These are phyloP conservation scores for Pleurotus djamor DNA, from an alignment of 768 basidiomycete species.

Conservation along the genomic window DNA sequence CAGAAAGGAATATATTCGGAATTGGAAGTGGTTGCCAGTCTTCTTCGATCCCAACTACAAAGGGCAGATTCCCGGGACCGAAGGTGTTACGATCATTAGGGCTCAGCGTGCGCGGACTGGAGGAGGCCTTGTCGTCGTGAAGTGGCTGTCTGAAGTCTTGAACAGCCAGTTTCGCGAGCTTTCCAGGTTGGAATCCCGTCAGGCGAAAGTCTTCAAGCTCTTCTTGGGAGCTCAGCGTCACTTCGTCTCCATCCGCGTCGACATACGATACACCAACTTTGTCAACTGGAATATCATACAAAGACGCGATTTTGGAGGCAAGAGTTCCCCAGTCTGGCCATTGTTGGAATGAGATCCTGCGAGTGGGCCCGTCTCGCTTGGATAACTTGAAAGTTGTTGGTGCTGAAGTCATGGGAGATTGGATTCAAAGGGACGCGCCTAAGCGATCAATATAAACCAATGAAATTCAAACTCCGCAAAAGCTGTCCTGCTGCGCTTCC, in stretches of 20 bases:
- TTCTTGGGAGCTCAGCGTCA: conserved; percentile 74
- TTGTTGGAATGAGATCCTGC: conserved; percentile 51
- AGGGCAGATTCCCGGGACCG: conserved; percentile 43
- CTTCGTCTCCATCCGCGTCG: conserved; percentile 71
- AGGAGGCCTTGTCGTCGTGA: conserved; percentile 24
- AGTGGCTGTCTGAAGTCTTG: conserved; percentile 49
- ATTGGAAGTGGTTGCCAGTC: conserved; percentile 59
- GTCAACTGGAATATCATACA: conserved; percentile 52
- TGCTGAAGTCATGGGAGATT: conserved; percentile 34
- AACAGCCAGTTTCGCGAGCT: conserved; percentile 58
- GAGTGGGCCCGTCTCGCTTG: conserved; percentile 53
- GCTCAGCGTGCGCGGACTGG: conserved; percentile 20
- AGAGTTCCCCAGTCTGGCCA: conserved; percentile 58
- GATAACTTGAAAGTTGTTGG: conserved; percentile 63
- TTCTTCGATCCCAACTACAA: conserved; percentile 47
- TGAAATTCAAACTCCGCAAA: conserved; percentile 40
- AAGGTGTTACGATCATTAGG: conserved; percentile 56
- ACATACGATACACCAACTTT: conserved; percentile 69
- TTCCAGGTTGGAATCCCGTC: conserved; percentile 23
- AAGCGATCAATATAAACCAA: conserved; percentile 10
- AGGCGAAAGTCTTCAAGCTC: conserved; percentile 76
- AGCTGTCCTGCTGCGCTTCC: conserved; percentile 24
- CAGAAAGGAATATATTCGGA: neutral
- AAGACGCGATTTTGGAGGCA: conserved; percentile 48
- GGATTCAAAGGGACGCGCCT: neutral